phyloP scores from a whole-genome alignment of 1,139 yeast species.

The Magnusiomyces fungicola region DNA sequence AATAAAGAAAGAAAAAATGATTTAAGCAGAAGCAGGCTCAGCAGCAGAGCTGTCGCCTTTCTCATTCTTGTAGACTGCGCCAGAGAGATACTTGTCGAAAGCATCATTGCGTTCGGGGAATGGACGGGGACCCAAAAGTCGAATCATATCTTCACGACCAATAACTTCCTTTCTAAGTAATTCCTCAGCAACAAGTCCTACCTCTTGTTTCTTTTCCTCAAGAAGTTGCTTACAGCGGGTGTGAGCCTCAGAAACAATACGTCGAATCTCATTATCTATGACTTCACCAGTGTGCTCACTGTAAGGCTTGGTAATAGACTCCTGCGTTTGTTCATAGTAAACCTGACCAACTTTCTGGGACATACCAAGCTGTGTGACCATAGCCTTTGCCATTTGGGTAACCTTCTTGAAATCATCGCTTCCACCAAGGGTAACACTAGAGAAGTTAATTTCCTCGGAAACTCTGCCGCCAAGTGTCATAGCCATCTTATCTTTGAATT shows the following conservation, averaged over 20 bases:
- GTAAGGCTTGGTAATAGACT: slow-evolving; percentile 69
- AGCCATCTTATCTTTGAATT: slow-evolving; percentile 81
- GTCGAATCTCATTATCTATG: slow-evolving; percentile 78
- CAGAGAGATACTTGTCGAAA: slow-evolving; percentile 66
- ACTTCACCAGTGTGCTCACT: slow-evolving; percentile 76
- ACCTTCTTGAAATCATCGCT: slow-evolving; percentile 94
- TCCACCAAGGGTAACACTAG: slow-evolving; percentile 90
- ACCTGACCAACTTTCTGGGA: slow-evolving; percentile 76
- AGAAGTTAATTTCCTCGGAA: slow-evolving; percentile 85
- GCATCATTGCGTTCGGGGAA: slow-evolving; percentile 89
- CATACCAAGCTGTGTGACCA: slow-evolving; percentile 94
- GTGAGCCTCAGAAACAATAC: slow-evolving; percentile 75
- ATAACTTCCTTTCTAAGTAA: slow-evolving; percentile 76
- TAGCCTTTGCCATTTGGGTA: slow-evolving; percentile 86
- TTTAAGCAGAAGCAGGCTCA: not conserved
- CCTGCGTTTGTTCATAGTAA: slow-evolving; percentile 45
- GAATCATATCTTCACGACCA: slow-evolving; percentile 84
- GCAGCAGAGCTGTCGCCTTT: slow-evolving; percentile 12
- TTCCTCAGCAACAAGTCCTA: slow-evolving; percentile 81
- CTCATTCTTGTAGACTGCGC: slow-evolving; percentile 5
- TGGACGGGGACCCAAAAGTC: slow-evolving; percentile 81
- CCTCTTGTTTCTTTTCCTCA: slow-evolving; percentile 62
- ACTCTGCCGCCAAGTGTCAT: slow-evolving; percentile 98
- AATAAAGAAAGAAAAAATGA: not conserved
- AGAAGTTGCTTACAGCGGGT: slow-evolving; percentile 59